A percentile compares a stretch with the other conserved stretches of the same genome.
Conservation (phyloP, 2,329 filamentous ascomycete genomes). For the Emergomyces orientalis region DNA sequence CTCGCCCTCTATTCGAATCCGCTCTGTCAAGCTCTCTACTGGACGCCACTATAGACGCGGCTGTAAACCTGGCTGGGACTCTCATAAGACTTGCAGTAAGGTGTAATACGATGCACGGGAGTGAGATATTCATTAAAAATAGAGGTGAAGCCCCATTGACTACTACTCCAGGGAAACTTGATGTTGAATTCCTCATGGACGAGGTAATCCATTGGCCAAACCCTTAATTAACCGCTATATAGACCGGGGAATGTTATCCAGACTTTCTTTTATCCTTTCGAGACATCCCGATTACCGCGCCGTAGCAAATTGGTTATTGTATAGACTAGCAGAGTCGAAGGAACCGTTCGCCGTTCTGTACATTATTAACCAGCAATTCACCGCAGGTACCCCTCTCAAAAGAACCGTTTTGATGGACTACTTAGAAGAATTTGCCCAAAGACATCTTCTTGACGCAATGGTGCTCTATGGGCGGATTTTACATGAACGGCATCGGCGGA, state of each 20-base stretch:
- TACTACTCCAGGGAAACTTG: neutral
- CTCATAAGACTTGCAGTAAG: neutral
- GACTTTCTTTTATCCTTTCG: neutral
- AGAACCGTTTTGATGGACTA: constrained; percentile 4
- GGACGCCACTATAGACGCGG: neutral
- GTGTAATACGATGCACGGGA: neutral
- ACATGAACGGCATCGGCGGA: constrained; percentile 9
- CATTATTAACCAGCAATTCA: constrained; percentile 2
- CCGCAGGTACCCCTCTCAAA: neutral
- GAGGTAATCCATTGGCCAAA: neutral
- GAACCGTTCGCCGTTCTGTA: constrained; percentile 1
- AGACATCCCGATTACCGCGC: constrained; percentile 2
- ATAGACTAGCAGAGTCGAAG: constrained; percentile 1
- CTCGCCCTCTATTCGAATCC: neutral
- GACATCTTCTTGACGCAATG: constrained; percentile 10
- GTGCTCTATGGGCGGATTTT: constrained; percentile 9
- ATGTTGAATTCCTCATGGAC: neutral
- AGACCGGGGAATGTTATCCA: neutral
- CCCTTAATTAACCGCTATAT: neutral
- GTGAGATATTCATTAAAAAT: neutral
- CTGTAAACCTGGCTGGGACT: neutral
- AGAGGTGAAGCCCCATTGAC: neutral
- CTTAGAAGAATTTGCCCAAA: constrained; percentile 8
- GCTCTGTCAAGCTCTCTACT: neutral
- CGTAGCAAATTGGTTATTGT: neutral